These are phyloP conservation scores for Colletotrichum gigasporum DNA, from an alignment of 2,329 filamentous ascomycete species.

Conservation along the genomic window DNA sequence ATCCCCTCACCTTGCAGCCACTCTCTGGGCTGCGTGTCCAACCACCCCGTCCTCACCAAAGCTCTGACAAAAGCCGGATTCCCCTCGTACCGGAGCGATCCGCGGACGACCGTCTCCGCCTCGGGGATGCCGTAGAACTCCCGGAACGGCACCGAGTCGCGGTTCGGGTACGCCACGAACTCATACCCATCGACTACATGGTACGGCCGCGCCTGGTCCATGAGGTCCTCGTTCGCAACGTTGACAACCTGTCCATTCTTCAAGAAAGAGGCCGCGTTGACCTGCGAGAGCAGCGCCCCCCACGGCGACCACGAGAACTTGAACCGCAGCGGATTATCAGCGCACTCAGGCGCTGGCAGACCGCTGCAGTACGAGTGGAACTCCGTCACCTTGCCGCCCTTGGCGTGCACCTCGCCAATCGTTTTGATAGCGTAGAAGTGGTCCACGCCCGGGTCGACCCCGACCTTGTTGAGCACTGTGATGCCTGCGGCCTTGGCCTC, in stretches of 20 bases:
- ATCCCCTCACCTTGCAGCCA: constrained; percentile 81
- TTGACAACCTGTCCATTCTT: constrained; percentile 66
- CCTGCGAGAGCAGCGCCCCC: constrained; percentile 73
- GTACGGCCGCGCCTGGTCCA: constrained; percentile 75
- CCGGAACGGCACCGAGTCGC: constrained; percentile 72
- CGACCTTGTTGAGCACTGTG: constrained; percentile 79
- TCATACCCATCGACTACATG: constrained; percentile 65
- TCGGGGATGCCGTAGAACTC: constrained; percentile 77
- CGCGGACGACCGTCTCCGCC: constrained; percentile 73
- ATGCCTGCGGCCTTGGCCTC: constrained; percentile 73
- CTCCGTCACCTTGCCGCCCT: constrained; percentile 70
- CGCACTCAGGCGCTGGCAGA: constrained; percentile 63
- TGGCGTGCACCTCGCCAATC: constrained; percentile 72
- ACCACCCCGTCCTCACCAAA: constrained; percentile 75
- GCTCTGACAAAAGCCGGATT: constrained; percentile 75
- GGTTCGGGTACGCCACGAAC: constrained; percentile 77
- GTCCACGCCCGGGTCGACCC: constrained; percentile 57
- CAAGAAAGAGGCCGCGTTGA: constrained; percentile 73
- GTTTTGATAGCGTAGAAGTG: constrained; percentile 68
- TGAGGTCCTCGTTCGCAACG: constrained; percentile 58
- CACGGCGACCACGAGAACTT: constrained; percentile 74
- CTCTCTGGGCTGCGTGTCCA: constrained; percentile 39
- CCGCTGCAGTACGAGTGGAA: constrained; percentile 76
- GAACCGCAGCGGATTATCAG: constrained; percentile 76
- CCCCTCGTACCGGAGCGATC: constrained; percentile 73